Base-by-base conservation (phyloP, 2,329 filamentous ascomycete genomes). In the Diaporthe citriasiana region DNA sequence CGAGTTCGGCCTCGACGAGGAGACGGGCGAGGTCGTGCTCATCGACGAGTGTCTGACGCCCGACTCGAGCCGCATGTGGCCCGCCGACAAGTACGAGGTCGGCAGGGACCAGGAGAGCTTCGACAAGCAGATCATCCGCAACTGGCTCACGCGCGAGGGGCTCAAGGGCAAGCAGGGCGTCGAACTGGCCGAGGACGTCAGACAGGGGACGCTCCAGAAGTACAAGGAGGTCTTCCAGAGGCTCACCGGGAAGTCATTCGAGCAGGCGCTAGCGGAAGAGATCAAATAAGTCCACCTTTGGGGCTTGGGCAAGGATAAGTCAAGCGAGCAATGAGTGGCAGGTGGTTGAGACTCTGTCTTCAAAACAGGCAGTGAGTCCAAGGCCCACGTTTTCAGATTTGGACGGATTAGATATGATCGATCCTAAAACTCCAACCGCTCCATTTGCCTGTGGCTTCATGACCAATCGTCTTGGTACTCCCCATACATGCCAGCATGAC, bases 41-140 rank as follows among this genome's bases (percentile, higher is more conserved):
- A 91, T 95, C 6, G 95, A 97, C 80, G 95, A 97, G 85, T 94
- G 97, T 30, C 85, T 97, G 63, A 97, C 95, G 10, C 95, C 95
- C 3, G 93, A 95, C 82, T 93, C 90, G 71, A 96, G 93, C 68
- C 90, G 95, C 22, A 98, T 98, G 88, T 98, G 96, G 95, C 92
- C 92, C 0, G 90, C 89, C 76, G 91, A 91, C 56, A 87, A 87
- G 59, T 97, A 96, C 81, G 88, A 91, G 80, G 83, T 93, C 25
- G 95, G 95, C 2, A 88, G 87, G 76, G 89, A 93, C 73, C 95
- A 97, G 85, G 89, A 93, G 71, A 97, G 94, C 83, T 97, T 96
- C 78, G 95, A 98, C 82, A 98, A 98, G 88, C 93, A 95, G 85
- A 92, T 89, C 79, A 82, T 98, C 77, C 87, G 95, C 47, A 92